These are phyloP conservation scores for Fusarium veterinarium DNA, from an alignment of 2,329 filamentous ascomycete genomes.

Conservation along the genomic window DNA sequence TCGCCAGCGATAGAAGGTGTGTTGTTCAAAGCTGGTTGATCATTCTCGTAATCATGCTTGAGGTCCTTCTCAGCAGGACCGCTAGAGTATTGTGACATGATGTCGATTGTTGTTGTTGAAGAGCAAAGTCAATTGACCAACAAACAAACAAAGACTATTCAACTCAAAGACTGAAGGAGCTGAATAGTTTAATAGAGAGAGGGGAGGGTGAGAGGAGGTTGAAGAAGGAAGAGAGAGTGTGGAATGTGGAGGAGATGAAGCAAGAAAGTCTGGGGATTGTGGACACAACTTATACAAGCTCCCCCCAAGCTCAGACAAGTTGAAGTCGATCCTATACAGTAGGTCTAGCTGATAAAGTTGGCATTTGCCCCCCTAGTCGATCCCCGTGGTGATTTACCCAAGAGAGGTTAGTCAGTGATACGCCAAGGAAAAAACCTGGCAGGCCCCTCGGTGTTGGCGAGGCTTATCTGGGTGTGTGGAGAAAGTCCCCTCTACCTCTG, in stretches of 20 bases:
- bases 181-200: no score
- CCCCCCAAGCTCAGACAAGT: neutral
- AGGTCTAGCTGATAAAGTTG: neutral
- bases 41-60: conserved; percentile 24
- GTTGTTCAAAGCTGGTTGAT: neutral
- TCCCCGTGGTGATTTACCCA: conserved; percentile 19
- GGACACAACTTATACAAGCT: conserved; percentile 35
- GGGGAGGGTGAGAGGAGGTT: neutral
- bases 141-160: conserved; percentile 1
- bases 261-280: conserved; percentile 26
- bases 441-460: neutral
- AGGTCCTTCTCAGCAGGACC: conserved; percentile 28
- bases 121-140: conserved; percentile 8
- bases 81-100: conserved; percentile 27
- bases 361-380: conserved; percentile 19
- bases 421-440: conserved; percentile 12
- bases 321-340: neutral
- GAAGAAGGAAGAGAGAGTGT: conserved; percentile 5
- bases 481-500: neutral
- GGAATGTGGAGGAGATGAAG: conserved; percentile 17
- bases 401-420: conserved; percentile 2
- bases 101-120: neutral
- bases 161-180: conserved; percentile 20
- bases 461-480: conserved; percentile 9
- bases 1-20: conserved; percentile 6